These are phyloP conservation scores for Penicillium sp. DNA, from an alignment of 2,329 filamentous ascomycete species.

Conservation along the genomic window DNA sequence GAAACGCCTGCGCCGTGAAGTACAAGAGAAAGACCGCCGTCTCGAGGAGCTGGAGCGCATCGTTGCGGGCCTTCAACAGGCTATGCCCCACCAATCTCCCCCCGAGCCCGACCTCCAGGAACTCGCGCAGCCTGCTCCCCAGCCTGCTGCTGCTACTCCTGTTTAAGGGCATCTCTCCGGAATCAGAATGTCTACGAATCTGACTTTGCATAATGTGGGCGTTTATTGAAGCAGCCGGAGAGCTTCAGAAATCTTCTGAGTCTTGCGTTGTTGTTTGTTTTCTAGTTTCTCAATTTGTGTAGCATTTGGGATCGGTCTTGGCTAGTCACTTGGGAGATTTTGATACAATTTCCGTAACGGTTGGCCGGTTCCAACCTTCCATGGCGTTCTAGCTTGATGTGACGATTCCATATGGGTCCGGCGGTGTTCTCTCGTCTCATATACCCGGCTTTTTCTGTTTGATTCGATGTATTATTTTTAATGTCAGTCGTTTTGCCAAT, in stretches of 20 bases:
- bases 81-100: constrained; percentile 32
- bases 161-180: constrained; percentile 11
- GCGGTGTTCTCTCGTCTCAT: constrained; percentile 38
- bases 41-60: constrained; percentile 45
- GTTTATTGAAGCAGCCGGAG: constrained; percentile 28
- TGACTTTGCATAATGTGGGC: constrained; percentile 35
- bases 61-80: constrained; percentile 39
- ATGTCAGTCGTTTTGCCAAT: not conserved
- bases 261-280: constrained; percentile 1
- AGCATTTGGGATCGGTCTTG: constrained; percentile 19
- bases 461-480: constrained; percentile 10
- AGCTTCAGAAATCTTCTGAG: constrained; percentile 16
- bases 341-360: constrained; percentile 12
- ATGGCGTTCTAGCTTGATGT: constrained; percentile 36
- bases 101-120: constrained; percentile 18
- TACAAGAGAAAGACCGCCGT: constrained; percentile 56
- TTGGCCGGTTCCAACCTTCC: constrained; percentile 12
- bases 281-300: constrained; percentile 4
- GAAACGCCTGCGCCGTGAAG: constrained; percentile 67
- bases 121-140: constrained; percentile 14
- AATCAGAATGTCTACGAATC: constrained; percentile 11
- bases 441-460: constrained; percentile 33
- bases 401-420: constrained; percentile 26
- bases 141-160: constrained; percentile 17
- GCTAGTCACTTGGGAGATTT: constrained; percentile 6